phyloP scores from a whole-genome alignment of 1,284 basidiomycete genomes.

The Trichosporon asahii region DNA sequence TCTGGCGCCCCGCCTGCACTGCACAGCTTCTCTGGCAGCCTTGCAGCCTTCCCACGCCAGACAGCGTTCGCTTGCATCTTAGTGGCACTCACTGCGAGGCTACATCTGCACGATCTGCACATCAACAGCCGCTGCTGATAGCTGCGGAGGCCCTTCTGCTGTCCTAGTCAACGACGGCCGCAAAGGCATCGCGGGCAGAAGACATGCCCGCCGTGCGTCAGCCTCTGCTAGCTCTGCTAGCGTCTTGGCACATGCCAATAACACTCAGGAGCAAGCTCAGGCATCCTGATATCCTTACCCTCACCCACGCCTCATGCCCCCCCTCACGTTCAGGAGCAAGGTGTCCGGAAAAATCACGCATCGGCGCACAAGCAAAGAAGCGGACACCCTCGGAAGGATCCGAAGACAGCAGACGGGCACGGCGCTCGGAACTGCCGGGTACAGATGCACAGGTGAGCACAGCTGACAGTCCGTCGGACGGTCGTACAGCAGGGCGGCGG shows the following conservation, averaged over 20 bases:
- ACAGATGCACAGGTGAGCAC: background rate
- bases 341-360: background rate
- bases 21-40: too few species aligned
- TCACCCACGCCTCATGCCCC: too few species aligned
- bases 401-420: background rate
- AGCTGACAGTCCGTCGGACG: background rate
- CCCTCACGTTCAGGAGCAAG: background rate
- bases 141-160: too few species aligned
- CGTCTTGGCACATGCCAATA: background rate
- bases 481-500: background rate
- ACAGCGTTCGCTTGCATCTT: too few species aligned
- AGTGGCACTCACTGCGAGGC: too few species aligned
- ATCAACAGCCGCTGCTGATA: background rate
- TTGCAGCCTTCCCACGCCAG: too few species aligned
- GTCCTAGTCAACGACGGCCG: too few species aligned
- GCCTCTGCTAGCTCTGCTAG: background rate
- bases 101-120: too few species aligned
- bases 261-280: background rate
- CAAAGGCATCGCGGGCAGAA: too few species aligned
- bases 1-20: too few species aligned
- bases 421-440: background rate
- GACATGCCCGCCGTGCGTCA: too few species aligned
- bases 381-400: background rate
- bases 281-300: too few species aligned
- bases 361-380: background rate